Conservation (phyloP, 805 yeast species). For the Kluyveromyces aestuarii region DNA sequence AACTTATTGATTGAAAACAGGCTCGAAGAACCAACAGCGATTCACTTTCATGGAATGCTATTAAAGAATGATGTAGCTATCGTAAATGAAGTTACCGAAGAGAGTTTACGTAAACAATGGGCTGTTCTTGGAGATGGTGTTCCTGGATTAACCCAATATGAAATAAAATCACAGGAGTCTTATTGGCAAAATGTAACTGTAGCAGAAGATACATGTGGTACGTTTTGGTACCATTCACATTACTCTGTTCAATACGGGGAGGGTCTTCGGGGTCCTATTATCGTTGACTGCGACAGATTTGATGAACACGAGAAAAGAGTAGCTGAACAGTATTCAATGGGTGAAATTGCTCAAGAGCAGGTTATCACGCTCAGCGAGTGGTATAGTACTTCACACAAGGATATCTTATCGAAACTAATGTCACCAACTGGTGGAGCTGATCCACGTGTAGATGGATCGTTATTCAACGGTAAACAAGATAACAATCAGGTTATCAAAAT, state of each 20-base stretch:
- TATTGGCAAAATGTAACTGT: conserved; percentile 39
- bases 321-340: not conserved
- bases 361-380: conserved; percentile 49
- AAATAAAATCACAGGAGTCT: conserved; percentile 55
- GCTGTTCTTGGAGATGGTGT: conserved; percentile 35
- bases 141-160: conserved; percentile 51
- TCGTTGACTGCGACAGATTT: conserved; percentile 42
- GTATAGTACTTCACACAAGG: conserved; percentile 41
- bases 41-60: conserved; percentile 47
- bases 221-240: conserved; percentile 53
- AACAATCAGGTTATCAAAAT: conserved; percentile 25
- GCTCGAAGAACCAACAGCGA: conserved; percentile 25
- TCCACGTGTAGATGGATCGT: conserved; percentile 19
- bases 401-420: conserved; percentile 27
- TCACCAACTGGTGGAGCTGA: conserved; percentile 17
- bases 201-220: conserved; percentile 38
- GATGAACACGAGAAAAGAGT: conserved; percentile 29
- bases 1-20: conserved; percentile 13
- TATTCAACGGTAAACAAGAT: conserved; percentile 16
- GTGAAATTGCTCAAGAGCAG: not conserved
- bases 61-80: conserved; percentile 28
- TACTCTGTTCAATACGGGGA: conserved; percentile 41
- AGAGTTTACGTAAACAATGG: conserved; percentile 10
- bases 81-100: conserved; percentile 32
- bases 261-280: conserved; percentile 41